A percentile compares a stretch with the other conserved stretches of the same genome.
These are phyloP conservation scores for Cenococcum geophilum DNA, from an alignment of 495 filamentous ascomycete species.

Conservation along the genomic window DNA sequence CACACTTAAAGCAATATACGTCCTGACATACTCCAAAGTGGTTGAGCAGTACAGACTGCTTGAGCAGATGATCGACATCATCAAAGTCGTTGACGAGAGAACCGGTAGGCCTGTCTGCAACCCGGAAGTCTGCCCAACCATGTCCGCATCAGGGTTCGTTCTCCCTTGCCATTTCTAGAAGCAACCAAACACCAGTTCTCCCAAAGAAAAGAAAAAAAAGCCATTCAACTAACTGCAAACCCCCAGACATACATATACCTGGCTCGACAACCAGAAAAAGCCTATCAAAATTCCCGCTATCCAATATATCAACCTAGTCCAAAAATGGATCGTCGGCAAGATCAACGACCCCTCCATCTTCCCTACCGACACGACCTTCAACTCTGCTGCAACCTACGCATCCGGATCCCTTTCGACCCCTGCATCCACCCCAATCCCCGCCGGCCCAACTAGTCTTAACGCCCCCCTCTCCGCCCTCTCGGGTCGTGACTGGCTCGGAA, in stretches of 20 bases:
- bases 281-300: constrained; percentile 44
- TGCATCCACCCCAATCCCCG: constrained; percentile 46
- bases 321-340: constrained; percentile 87
- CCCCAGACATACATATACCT: constrained; percentile 79
- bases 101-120: constrained; percentile 73
- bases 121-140: constrained; percentile 71
- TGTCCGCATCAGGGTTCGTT: constrained; percentile 85
- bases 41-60: constrained; percentile 87
- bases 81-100: constrained; percentile 70
- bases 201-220: not conserved
- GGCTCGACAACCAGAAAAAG: constrained; percentile 63
- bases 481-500: constrained; percentile 71
- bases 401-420: constrained; percentile 46
- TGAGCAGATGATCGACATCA: constrained; percentile 73
- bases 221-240: not conserved
- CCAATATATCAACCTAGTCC: constrained; percentile 86
- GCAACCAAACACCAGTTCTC: not conserved
- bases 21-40: constrained; percentile 46
- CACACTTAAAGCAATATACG: not conserved
- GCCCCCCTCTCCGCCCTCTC: constrained; percentile 45
- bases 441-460: constrained; percentile 45
- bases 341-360: constrained; percentile 81
- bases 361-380: constrained; percentile 50
- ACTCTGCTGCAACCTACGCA: constrained; percentile 11
- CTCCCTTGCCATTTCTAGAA: not conserved